These are phyloP conservation scores for Chamaenerion angustifolium DNA, from an alignment of 345 rosid species.

Conservation along the genomic window DNA sequence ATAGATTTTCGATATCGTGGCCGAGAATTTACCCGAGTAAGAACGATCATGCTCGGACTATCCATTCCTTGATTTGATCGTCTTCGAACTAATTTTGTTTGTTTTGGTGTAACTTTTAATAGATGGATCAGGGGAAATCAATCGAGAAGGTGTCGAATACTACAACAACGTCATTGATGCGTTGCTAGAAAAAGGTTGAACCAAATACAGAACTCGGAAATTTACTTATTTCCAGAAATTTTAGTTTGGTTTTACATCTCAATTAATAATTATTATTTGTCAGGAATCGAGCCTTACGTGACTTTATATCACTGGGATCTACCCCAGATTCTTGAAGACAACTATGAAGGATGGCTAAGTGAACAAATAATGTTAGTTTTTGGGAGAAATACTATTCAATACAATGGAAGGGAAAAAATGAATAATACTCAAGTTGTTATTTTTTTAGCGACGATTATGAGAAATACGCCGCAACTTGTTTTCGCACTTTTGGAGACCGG, in stretches of 20 bases:
- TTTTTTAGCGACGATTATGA: constrained; percentile 58
- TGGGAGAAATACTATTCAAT: background rate
- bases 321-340: constrained; percentile 82
- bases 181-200: constrained; percentile 51
- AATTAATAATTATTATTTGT: constrained; percentile 4
- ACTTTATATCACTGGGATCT: constrained; percentile 98
- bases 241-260: too few species aligned
- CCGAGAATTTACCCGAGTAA: constrained; percentile 78
- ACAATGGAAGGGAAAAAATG: background rate
- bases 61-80: background rate
- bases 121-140: constrained; percentile 78
- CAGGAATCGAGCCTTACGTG: constrained; percentile 81
- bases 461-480: constrained; percentile 66
- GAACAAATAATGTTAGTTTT: constrained; percentile 48
- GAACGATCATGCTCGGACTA: constrained; percentile 5
- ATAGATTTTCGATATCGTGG: constrained; percentile 91
- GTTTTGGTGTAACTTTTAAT: constrained; percentile 10
- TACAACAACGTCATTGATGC: constrained; percentile 60
- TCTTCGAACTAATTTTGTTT: constrained; percentile 1
- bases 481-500: constrained; percentile 71
- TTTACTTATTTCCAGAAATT: too few species aligned
- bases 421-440: constrained; percentile 2
- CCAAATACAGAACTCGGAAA: background rate
- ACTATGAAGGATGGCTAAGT: constrained; percentile 76
- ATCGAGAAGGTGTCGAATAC: constrained; percentile 51